Base-by-base conservation (phyloP, 805 yeast genomes). In the Pichia nanzhaoensis region DNA sequence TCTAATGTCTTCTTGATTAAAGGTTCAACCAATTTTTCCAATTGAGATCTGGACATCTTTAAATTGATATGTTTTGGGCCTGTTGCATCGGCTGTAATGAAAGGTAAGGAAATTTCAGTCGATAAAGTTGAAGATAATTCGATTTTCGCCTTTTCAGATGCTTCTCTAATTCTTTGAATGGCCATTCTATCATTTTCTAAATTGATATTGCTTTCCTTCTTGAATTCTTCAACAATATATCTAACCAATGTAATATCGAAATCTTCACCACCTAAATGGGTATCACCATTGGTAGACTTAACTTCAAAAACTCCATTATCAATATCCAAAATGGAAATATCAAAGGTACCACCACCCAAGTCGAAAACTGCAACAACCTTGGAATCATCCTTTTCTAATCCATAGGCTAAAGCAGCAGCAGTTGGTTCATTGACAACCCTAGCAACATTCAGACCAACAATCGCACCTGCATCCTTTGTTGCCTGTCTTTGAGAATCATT, bases 311-410 rank as follows among this genome's bases (percentile, higher is more conserved):
- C 97, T 77, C 97, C 97, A 65, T 89, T 88, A 73, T 90, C 96
- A 60, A 89, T 90, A 76, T 90, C 97, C 65, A 89, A 78, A 66
- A 89, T 86, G 59, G 97, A 89, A 70, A 89, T 84, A 84, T 89
- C 97, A 67, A 89, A 89, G 61, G 97, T 89, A 81, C 97, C 97
- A 70, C 97, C 97, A 81, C 97, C 97, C 64, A 89, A 78, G 73
- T 89, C 97, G 74, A 90, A 89, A 55, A 89, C 97, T 51, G 97
- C 97, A 59, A 89, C 95, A 51, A 66, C 67, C 47, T 59, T 63
- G 28, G 67, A 55, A 56, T 75, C 80, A 37, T 53, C 56, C 74
- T 84, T 84, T 73, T 88, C 96, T 61, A 88, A 75, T 73, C 96
- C 96, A 70, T 88, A 88, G 53, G 96, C 96, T 61, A 88, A 74